Evolutionary conservation across 306 rosid species (phyloP).

Genomic region (Quercus aquifolioides): DNA sequence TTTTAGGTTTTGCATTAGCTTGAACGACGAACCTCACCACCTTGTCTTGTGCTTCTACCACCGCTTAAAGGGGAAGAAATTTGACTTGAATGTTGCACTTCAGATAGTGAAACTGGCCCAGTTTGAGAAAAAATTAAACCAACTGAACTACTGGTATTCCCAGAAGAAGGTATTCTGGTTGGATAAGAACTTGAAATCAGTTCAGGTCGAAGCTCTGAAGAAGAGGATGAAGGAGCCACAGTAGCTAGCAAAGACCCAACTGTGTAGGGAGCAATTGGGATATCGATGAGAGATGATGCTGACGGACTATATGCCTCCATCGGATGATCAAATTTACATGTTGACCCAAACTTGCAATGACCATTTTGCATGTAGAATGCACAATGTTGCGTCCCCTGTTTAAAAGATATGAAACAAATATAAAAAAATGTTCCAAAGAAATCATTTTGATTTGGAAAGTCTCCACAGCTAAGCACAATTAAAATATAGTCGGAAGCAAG

Average conservation of each 20-base stretch:
- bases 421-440: background rate
- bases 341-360: conserved; percentile 78
- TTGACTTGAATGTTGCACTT: conserved; percentile 60
- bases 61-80: conserved; percentile 48
- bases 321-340: conserved; percentile 91
- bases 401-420: background rate
- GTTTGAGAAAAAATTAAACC: conserved; percentile 66
- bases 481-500: background rate
- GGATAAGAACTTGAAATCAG: conserved; percentile 43
- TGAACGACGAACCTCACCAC: conserved; percentile 46
- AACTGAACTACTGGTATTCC: conserved; percentile 53
- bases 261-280: conserved; percentile 75
- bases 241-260: conserved; percentile 72
- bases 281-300: conserved; percentile 59
- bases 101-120: conserved; percentile 54
- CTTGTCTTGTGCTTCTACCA: conserved; percentile 61
- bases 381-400: conserved; percentile 47
- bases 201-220: conserved; percentile 60
- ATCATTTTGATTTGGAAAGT: background rate
- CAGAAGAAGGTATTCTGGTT: conserved; percentile 55
- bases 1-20: conserved; percentile 17
- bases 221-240: conserved; percentile 55
- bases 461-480: background rate
- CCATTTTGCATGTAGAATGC: conserved; percentile 54
- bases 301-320: conserved; percentile 58